Evolutionary conservation across 1,284 basidiomycete species (phyloP).

Genomic region (Ustilago xerochloae): DNA sequence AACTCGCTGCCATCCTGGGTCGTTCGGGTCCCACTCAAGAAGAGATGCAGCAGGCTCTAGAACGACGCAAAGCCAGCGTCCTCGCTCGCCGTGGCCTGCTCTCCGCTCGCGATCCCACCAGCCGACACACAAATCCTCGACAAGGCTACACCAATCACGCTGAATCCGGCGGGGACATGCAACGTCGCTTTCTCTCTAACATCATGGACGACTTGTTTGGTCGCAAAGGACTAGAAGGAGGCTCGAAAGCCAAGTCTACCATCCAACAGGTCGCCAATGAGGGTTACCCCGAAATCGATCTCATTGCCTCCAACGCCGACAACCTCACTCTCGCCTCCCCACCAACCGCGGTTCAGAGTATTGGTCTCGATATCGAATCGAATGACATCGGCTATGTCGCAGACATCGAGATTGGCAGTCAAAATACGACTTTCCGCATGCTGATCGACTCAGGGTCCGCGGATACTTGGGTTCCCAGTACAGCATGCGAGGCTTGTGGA

Average conservation of each 20-base stretch:
- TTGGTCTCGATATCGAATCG: slow-evolving; percentile 79
- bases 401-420: slow-evolving; percentile 80
- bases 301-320: slow-evolving; percentile 35
- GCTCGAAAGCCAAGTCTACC: slow-evolving; percentile 18
- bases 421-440: slow-evolving; percentile 77
- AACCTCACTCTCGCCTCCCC: slow-evolving; percentile 38
- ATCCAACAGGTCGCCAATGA: slow-evolving; percentile 8
- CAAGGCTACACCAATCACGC: slow-evolving; percentile 37
- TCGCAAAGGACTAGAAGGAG: slow-evolving; percentile 16
- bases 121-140: slow-evolving; percentile 19
- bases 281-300: slow-evolving; percentile 28
- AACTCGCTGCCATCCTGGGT: slow-evolving; percentile 49
- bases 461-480: slow-evolving; percentile 76
- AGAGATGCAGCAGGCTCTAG: slow-evolving; percentile 31
- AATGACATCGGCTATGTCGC: slow-evolving; percentile 77
- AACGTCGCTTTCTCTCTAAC: slow-evolving; percentile 28
- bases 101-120: not conserved
- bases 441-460: slow-evolving; percentile 83
- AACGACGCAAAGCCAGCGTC: slow-evolving; percentile 30
- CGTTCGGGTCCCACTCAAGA: slow-evolving; percentile 20
- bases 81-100: slow-evolving; percentile 20
- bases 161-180: slow-evolving; percentile 19
- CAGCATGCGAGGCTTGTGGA: slow-evolving; percentile 49
- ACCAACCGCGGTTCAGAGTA: slow-evolving; percentile 73
- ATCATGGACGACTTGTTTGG: slow-evolving; percentile 38